Evolutionary conservation across 257 asterid genomes (phyloP).

Genomic region (Prunella vulgaris): DNA sequence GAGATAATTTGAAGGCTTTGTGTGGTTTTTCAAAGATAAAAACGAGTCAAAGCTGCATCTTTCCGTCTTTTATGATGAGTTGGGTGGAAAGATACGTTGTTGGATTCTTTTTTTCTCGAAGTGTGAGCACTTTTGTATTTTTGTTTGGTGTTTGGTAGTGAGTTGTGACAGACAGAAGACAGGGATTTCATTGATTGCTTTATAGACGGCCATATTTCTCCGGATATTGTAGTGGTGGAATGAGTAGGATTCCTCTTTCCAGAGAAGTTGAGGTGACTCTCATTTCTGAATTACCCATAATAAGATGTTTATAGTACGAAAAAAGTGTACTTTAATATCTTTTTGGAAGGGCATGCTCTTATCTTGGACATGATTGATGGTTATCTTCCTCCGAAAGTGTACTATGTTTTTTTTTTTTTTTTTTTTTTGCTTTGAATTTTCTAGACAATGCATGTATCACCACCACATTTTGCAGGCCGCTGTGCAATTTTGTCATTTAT

Average conservation of each 20-base stretch:
- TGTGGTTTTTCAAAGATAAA: conserved; percentile 15
- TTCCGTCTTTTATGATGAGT: conserved; percentile 12
- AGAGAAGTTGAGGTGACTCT: conserved; percentile 13
- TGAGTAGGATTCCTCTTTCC: conserved; percentile 17
- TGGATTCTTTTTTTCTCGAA: conserved; percentile 27
- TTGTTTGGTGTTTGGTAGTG: conserved; percentile 25
- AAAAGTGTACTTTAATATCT: conserved; percentile 25
- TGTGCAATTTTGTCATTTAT: conserved; percentile 13
- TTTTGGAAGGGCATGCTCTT: conserved; percentile 22
- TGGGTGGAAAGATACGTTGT: conserved; percentile 29
- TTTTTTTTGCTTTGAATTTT: conserved; percentile 1
- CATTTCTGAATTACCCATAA: conserved; percentile 14
- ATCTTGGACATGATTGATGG: conserved; percentile 13
- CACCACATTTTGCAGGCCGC: neutral
- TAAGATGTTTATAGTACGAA: conserved; percentile 23
- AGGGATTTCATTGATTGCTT: conserved; percentile 23
- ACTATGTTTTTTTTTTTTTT: too few species aligned
- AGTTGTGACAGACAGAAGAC: conserved; percentile 20
- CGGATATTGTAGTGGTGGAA: neutral
- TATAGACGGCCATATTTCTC: conserved; percentile 15
- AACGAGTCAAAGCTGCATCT: conserved; percentile 1
- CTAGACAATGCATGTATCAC: conserved; percentile 15
- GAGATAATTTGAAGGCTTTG: neutral
- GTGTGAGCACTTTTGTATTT: conserved; percentile 26
- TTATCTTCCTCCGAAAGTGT: neutral